Evolutionary conservation across 768 basidiomycete genomes (phyloP), one percentile per base, ranked within the genome.

Genomic region (Suillus subluteus): DNA sequence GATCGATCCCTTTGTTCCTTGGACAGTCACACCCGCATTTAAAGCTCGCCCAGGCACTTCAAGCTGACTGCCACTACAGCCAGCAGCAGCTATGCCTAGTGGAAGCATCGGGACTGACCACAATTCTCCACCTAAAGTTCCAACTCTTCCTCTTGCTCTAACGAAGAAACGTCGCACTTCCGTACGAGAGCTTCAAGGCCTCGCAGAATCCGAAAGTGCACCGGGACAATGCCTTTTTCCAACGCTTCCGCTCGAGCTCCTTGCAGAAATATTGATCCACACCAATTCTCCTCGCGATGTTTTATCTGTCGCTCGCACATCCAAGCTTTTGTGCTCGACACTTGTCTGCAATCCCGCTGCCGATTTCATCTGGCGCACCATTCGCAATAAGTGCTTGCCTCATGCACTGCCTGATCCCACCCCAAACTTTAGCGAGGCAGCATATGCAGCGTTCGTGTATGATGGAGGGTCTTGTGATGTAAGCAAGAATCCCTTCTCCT

Each of bases 401-500:
- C 21, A 9, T 1, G 71, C 80, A 7, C 75, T 87, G 12, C 87
- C 84, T 0, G 80, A 82, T 6, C 85, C 83, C 3, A 76, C 65
- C 21, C 78, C 71, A 16, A 78, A 71, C 0, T 85, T 85, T 72
- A 83, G 80, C 6, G 91, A 92, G 70, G 71, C 86, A 0, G 79
- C 84, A 0, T 90, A 87, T 73, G 88, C 87, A n/a, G 85, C 89
- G 0, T 85, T 91, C 64, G 67, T 91, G 30, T 92, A 89, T 65
- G 86, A 86, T 69, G 74, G 74, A 0, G 88, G 89, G 0, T 21
- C 67, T 2, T 92, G 91, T 69, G 83, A 84, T 73, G 87, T 90
- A 65, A 52, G 80, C 72, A 16, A 1, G 30, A 18, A 23, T 43
- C 38, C n/a, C 41, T 41, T 54, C 43, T n/a, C 32, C 35, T 62